Conservation (phyloP, 176 grass and related monocot species). For the Zea mays region DNA sequence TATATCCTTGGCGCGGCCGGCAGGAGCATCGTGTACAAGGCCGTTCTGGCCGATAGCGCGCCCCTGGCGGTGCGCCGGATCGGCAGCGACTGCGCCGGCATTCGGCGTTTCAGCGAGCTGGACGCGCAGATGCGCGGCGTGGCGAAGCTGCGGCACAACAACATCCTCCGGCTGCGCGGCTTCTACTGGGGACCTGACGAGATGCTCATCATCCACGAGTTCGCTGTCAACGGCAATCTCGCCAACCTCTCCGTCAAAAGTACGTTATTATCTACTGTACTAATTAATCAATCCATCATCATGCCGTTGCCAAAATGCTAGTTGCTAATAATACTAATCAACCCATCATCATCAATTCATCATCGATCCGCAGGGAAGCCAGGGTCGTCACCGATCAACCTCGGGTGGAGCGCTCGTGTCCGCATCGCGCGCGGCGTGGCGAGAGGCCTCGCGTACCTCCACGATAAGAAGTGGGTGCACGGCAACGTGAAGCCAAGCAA, state of each 20-base stretch:
- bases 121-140: constrained; percentile 69
- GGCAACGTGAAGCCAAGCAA: constrained; percentile 82
- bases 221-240: constrained; percentile 80
- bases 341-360: no score
- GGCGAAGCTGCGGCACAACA: constrained; percentile 60
- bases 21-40: constrained; percentile 89
- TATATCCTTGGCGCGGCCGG: constrained; percentile 71
- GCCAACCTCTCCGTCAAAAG: constrained; percentile 68
- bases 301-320: no score
- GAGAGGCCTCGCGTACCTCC: constrained; percentile 68
- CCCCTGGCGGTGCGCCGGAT: constrained; percentile 73
- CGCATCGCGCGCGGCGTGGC: constrained; percentile 77
- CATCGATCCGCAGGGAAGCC: constrained; percentile 46
- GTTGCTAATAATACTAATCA: no score
- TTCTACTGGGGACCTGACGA: constrained; percentile 94
- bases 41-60: constrained; percentile 63
- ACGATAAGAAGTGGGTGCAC: constrained; percentile 83
- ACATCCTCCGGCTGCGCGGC: constrained; percentile 74
- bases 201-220: constrained; percentile 92
- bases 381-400: constrained; percentile 55
- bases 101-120: constrained; percentile 67
- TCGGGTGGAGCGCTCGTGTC: constrained; percentile 59
- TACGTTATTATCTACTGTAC: constrained; percentile 5
- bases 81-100: constrained; percentile 51
- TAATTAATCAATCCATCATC: background rate